Conservation (phyloP, 176 grass and related monocot genomes). For the Oryza officinalis region DNA sequence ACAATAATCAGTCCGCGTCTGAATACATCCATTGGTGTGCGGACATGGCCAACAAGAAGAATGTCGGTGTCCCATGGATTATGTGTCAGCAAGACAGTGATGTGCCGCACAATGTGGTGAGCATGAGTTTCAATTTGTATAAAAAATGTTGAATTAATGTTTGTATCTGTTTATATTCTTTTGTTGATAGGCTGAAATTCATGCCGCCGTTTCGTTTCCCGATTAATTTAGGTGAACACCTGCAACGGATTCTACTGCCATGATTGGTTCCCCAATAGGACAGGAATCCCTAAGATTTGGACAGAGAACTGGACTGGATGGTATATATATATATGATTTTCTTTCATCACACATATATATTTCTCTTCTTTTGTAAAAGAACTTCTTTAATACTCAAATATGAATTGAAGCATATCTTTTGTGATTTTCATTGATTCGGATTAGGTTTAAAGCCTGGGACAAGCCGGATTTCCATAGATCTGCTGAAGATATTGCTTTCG, state of each 20-base stretch:
- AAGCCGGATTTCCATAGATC: constrained; percentile 52
- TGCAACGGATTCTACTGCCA: constrained; percentile 72
- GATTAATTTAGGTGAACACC: constrained; percentile 48
- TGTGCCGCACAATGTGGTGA: constrained; percentile 44
- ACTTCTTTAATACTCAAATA: too few species aligned
- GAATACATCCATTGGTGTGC: constrained; percentile 58
- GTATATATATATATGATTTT: neutral
- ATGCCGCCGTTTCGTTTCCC: too few species aligned
- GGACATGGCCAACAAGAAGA: constrained; percentile 42
- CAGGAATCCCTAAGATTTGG: constrained; percentile 61
- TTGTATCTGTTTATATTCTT: too few species aligned
- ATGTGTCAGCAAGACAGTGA: constrained; percentile 70
- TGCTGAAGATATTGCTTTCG: constrained; percentile 57
- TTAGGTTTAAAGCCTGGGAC: constrained; percentile 58
- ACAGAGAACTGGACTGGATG: constrained; percentile 74
- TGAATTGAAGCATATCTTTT: too few species aligned
- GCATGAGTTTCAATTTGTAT: neutral
- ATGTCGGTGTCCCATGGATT: constrained; percentile 56
- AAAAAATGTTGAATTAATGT: too few species aligned
- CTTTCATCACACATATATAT: too few species aligned
- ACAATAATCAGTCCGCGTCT: constrained; percentile 11
- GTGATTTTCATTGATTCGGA: too few species aligned
- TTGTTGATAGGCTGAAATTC: too few species aligned
- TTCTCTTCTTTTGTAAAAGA: too few species aligned
- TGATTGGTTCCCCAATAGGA: constrained; percentile 40